Conservation (phyloP, 257 asterid species). For the Eucommia ulmoides region DNA sequence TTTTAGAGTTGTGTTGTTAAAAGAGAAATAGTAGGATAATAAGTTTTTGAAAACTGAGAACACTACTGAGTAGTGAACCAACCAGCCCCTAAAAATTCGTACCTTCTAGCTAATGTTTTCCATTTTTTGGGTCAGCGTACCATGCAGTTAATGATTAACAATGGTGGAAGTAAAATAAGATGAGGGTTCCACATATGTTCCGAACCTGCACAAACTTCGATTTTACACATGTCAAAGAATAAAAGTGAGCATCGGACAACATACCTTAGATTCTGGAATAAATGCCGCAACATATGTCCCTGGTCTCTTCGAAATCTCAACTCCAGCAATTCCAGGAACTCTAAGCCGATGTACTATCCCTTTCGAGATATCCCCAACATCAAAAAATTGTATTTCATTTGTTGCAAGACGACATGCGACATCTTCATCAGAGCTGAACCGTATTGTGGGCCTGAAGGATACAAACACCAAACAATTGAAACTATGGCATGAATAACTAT, state of each 20-base stretch:
- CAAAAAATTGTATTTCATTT: conserved; percentile 79
- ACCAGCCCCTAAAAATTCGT: no score
- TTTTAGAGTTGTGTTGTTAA: no score
- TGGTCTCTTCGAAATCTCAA: conserved; percentile 72
- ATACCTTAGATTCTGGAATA: conserved; percentile 93
- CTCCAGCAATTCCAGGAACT: conserved; percentile 76
- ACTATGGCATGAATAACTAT: background rate
- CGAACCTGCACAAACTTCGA: no score
- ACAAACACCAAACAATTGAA: background rate
- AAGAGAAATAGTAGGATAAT: no score
- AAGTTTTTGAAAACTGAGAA: no score
- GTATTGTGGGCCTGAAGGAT: conserved; percentile 58
- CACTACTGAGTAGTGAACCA: no score
- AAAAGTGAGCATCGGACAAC: background rate
- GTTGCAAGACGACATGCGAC: conserved; percentile 77
- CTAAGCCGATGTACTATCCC: conserved; percentile 65
- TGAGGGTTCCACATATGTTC: background rate
- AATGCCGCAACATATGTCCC: conserved; percentile 68
- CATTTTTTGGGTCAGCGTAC: no score
- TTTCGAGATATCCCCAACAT: conserved; percentile 58
- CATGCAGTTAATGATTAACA: no score
- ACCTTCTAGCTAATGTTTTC: no score
- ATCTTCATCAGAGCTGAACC: conserved; percentile 65
- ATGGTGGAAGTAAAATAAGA: background rate
- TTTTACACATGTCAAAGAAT: background rate